Base-by-base conservation (phyloP, 345 rosid species). In the Litchi chinensis region DNA sequence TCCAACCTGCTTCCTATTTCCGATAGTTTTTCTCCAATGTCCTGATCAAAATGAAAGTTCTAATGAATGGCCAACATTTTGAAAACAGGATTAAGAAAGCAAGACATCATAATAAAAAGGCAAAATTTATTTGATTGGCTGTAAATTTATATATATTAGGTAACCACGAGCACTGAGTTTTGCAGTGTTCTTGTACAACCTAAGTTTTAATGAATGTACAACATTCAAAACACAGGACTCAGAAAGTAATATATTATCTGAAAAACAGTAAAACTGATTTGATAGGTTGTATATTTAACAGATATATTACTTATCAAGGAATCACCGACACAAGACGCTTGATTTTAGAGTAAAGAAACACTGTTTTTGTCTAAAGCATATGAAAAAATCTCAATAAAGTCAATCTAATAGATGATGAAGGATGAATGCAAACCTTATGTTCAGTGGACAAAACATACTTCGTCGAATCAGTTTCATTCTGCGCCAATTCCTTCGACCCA, bases 401-500 rank as follows among this genome's bases (percentile, higher is more conserved):
- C 69, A 75, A 43, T 52, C 21, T 10, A 56, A 41, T 19, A 52
- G 77, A 70, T 24, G 22, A 75, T 1, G 70, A 78, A 69, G 32
- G 59, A 70, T 59, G 70, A 78, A 57, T 67, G 80, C 86, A 70
- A 82, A 97, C 99, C 95, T 91, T 90, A 78, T 86, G 92, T 83
- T 88, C 97, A 79, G 80, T 43, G 77, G 95, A 89, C 75, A 97
- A 40, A 71, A 65, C 85, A 84, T 84, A 97, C 81, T 89, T 93
- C 71, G 86, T 85, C 60, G 91, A 83, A 82, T 89, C 92, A 64
- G 87, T 16, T 79, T 88, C 98, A 67, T 93, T 93, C 84, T 90
- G 95, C 75, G 96, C 88, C 89, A 94, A 87, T 84, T 97, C 99
- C 89, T 93, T 93, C 22, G 98, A 89, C 54, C 98, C 99, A 70